A percentile compares a stretch with the other conserved stretches of the same genome.
Evolutionary conservation across 805 yeast species (phyloP).

Genomic region (Saturnispora gosingensis): DNA sequence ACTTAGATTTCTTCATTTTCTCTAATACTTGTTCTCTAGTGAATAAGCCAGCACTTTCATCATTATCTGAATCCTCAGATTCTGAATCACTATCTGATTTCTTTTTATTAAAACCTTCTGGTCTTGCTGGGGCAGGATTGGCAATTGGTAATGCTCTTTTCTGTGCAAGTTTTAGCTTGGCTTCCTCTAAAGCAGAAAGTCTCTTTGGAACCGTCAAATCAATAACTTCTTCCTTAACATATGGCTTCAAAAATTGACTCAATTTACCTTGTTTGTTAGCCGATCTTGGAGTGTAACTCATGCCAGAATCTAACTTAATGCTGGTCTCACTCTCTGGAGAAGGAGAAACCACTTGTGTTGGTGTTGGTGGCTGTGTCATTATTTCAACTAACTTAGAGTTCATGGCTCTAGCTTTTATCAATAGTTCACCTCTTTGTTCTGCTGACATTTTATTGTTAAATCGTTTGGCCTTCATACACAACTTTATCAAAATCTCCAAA

Average conservation of each 20-base stretch:
- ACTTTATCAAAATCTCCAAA: slow-evolving; percentile 46
- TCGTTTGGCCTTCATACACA: slow-evolving; percentile 56
- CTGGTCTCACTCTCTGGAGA: slow-evolving; percentile 1
- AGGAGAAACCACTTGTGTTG: slow-evolving; percentile 3
- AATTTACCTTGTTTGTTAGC: slow-evolving; percentile 17
- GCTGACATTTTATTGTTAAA: slow-evolving; percentile 62
- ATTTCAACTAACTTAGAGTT: slow-evolving; percentile 45
- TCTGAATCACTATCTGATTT: slow-evolving; percentile 28
- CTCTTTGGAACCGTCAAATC: slow-evolving; percentile 10
- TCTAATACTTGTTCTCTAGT: slow-evolving; percentile 31
- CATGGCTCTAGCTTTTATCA: slow-evolving; percentile 50
- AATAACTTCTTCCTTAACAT: slow-evolving; percentile 10
- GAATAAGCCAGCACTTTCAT: slow-evolving; percentile 32
- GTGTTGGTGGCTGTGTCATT: slow-evolving; percentile 32
- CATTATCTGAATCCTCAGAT: slow-evolving; percentile 28
- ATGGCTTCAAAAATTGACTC: slow-evolving; percentile 15
- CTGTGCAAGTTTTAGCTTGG: slow-evolving; percentile 7
- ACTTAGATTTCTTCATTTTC: slow-evolving; percentile 21
- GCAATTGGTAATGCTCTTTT: slow-evolving; percentile 1
- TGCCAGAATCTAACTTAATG: slow-evolving; percentile 11
- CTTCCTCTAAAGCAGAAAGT: slow-evolving; percentile 10
- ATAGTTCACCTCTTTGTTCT: slow-evolving; percentile 55
- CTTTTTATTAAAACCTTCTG: slow-evolving; percentile 41
- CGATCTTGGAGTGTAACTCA: slow-evolving; percentile 7
- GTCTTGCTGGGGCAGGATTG: slow-evolving; percentile 42